Evolutionary conservation across 495 filamentous ascomycete genomes (phyloP), one percentile per base, ranked within the genome.

Genomic region (Penicillium malachiteum): DNA sequence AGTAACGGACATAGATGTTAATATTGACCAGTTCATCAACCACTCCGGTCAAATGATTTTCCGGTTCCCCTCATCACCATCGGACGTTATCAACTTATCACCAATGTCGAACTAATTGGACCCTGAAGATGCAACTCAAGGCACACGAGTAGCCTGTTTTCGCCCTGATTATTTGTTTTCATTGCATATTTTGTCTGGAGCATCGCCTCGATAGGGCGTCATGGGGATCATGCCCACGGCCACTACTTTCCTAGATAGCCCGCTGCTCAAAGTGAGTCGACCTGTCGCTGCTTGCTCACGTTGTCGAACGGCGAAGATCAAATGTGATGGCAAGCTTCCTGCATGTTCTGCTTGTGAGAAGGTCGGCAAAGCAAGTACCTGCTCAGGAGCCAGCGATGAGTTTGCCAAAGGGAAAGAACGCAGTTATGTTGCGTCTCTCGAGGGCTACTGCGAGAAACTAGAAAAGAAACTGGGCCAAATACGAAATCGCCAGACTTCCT

Each of bases 341-440:
- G 89, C 91, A 16, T 97, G 93, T 66, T 91, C 90, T 13, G 91
- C 93, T 18, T 96, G 93, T 63, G 92, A 96, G 67, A 88, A 88
- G 66, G 87, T 87, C 7, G 89, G 89, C 39, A 88, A 87, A 50
- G 84, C 85, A 40, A 82, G 78, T 58, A 89, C 90, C 57, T 97
- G 93, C 68, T 93, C 91, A n/a, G 89, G 90, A 37, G 90, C 92
- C 2, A 96, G 90, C 55, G 93, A 96, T 65, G 89, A 96, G 69
- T 96, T 96, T 69, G 91, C 92, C 12, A 83, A 88, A 53, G 93
- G 93, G 26, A 96, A 96, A 71, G 93, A 97, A 67, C 80, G 92
- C 61, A 96, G 91, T 69, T 97, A 96, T 75, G 91, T 96, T 31
- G 91, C 92, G 7, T 93, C 92, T 2, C 78, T 97, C 21, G 93